Base-by-base conservation (phyloP, 2,329 filamentous ascomycete species). In the Fusarium poae region DNA sequence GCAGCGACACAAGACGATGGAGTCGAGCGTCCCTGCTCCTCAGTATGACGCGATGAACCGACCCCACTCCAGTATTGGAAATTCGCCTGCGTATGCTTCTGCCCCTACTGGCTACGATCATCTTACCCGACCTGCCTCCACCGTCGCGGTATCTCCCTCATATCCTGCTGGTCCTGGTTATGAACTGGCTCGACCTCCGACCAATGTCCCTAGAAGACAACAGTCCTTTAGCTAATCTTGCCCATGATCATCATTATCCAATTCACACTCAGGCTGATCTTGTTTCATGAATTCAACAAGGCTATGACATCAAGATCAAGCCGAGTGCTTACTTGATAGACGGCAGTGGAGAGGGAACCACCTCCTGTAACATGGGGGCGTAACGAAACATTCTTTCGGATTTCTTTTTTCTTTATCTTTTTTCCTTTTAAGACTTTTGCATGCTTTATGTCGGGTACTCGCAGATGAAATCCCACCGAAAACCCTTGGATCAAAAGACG, bases 1-100 rank as follows among this genome's bases (percentile, higher is more conserved):
- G 82, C 89, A 97, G 82, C 89, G 93, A 71, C 89, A 92, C 68
- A 95, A 94, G 83, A 94, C 92, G 1, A 86, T 88, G 67, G 89
- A 92, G 72, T 82, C 84, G 13, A 81, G 83, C 4, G 82, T 86
- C n/a, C 80, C 85, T 30, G 78, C 82, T 32, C 80, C 85, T 23
- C 78, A 77, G 29, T 87, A 86, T 72, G 84, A 87, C 49, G 74
- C 82, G 20, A 80, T 87, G 77, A 83, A 77, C 65, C 82, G 84
- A 66, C 79, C 84, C 54, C 78, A 82, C 35, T 80, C 84, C 4
- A 77, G 82, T 23, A 80, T 87, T 57, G 77, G 81, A 56, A 78
- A 81, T 25, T 75, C 79, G 20, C 75, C 61, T 23, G 37, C 59
- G 15, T 64, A 64, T 37, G 46, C 61, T 32, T 32, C 62, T 44